A percentile compares a stretch with the other conserved stretches of the same genome.
phyloP scores from a whole-genome alignment of 1,139 yeast genomes.

The Taphrina deformans region DNA sequence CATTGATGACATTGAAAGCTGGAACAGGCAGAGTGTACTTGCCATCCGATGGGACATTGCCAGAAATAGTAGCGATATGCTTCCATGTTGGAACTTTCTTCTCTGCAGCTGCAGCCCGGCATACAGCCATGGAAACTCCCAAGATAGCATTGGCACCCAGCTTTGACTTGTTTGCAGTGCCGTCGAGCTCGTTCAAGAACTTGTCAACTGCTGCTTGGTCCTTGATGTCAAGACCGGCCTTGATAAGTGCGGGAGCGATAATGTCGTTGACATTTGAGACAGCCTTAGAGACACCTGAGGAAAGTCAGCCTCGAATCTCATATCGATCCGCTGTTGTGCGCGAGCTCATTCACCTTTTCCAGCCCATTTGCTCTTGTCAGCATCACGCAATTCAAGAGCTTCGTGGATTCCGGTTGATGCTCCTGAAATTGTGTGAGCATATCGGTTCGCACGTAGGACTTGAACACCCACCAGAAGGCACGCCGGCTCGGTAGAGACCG shows the following conservation, averaged over 20 bases:
- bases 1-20: slow-evolving; percentile 86
- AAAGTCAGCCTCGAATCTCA: slow-evolving; percentile 47
- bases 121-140: slow-evolving; percentile 90
- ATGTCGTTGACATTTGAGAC: slow-evolving; percentile 84
- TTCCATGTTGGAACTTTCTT: slow-evolving; percentile 78
- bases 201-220: slow-evolving; percentile 79
- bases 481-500: slow-evolving; percentile 88
- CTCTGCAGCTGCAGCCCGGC: slow-evolving; percentile 94
- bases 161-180: slow-evolving; percentile 90
- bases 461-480: slow-evolving; percentile 69
- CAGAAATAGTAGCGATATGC: slow-evolving; percentile 74
- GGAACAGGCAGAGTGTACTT: slow-evolving; percentile 50
- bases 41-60: slow-evolving; percentile 51
- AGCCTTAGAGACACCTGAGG: slow-evolving; percentile 67
- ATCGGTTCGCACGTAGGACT: neutral
- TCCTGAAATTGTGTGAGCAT: slow-evolving; percentile 5
- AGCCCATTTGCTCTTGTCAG: slow-evolving; percentile 88
- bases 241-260: slow-evolving; percentile 84
- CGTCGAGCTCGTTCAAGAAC: slow-evolving; percentile 75
- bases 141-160: slow-evolving; percentile 94
- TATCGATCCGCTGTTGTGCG: too few species aligned
- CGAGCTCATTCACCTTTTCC: slow-evolving; percentile 74
- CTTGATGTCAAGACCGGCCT: slow-evolving; percentile 69
- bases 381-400: slow-evolving; percentile 94
- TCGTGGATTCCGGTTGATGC: slow-evolving; percentile 57